Evolutionary conservation across 2,329 filamentous ascomycete species (phyloP).

Genomic region (Alternaria hordeiaustralica): DNA sequence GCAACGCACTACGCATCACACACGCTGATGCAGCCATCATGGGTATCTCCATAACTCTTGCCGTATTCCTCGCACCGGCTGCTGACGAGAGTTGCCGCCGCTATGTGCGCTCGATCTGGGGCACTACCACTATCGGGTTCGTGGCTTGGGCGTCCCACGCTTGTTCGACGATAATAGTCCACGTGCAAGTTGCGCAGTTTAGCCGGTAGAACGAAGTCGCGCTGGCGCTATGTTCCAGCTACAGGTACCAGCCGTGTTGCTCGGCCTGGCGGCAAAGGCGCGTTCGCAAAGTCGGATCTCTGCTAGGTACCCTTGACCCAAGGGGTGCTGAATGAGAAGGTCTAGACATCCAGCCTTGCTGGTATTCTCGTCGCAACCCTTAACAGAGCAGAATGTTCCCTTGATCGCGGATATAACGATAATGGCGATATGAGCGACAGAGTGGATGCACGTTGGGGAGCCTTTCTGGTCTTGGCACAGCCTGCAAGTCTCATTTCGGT

Average conservation of each 20-base stretch:
- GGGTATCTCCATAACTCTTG: background rate
- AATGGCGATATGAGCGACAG: conserved; percentile 7
- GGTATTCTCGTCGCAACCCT: background rate
- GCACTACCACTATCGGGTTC: conserved; percentile 8
- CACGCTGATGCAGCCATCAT: background rate
- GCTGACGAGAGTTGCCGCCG: background rate
- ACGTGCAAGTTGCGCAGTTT: conserved; percentile 28
- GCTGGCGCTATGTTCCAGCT: background rate
- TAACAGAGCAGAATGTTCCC: background rate
- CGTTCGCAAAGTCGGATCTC: conserved; percentile 2
- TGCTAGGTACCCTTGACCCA: conserved; percentile 4
- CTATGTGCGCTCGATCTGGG: background rate
- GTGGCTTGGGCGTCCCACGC: conserved; percentile 14
- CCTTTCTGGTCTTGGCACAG: conserved; percentile 16
- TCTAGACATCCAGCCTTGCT: background rate
- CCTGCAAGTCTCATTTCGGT: conserved; percentile 27
- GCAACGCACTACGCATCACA: background rate
- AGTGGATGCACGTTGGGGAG: conserved; percentile 4
- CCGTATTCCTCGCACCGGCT: background rate
- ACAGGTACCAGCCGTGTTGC: conserved; percentile 16
- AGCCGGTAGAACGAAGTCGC: conserved; percentile 21
- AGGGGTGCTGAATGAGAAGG: background rate
- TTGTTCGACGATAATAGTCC: conserved; percentile 26
- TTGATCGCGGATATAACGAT: background rate
- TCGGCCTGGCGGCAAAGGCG: conserved; percentile 26